These are phyloP conservation scores for Wickerhamomyces bisporus DNA, from an alignment of 805 yeast genomes.

Conservation along the genomic window DNA sequence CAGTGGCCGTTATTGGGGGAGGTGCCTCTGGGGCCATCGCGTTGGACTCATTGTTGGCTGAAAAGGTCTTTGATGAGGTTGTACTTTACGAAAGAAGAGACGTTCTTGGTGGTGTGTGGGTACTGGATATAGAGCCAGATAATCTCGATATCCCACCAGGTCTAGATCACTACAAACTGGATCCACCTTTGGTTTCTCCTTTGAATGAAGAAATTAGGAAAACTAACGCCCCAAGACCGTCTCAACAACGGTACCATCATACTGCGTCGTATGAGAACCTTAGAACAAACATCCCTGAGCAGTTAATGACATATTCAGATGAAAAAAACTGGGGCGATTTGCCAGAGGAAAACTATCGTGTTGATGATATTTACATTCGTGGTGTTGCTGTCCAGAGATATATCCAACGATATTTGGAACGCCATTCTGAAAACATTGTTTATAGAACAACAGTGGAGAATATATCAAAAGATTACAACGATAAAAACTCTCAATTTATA, in stretches of 20 bases:
- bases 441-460: conserved; percentile 35
- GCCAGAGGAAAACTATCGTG: conserved; percentile 15
- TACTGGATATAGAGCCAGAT: conserved; percentile 26
- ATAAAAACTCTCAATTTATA: conserved; percentile 21
- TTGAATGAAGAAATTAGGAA: neutral
- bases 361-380: conserved; percentile 40
- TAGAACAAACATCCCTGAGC: conserved; percentile 39
- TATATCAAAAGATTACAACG: conserved; percentile 21
- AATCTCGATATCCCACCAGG: conserved; percentile 25
- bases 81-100: conserved; percentile 37
- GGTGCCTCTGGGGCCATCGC: conserved; percentile 46
- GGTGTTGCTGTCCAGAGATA: conserved; percentile 53
- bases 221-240: conserved; percentile 1
- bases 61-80: conserved; percentile 28
- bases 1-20: conserved; percentile 44
- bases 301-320: conserved; percentile 42
- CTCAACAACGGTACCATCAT: conserved; percentile 23
- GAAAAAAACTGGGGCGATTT: conserved; percentile 29
- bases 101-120: conserved; percentile 41
- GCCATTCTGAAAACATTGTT: conserved; percentile 23
- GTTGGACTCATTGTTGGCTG: conserved; percentile 34
- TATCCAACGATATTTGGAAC: conserved; percentile 39
- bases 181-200: conserved; percentile 22
- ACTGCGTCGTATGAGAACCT: conserved; percentile 28
- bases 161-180: conserved; percentile 18